Evolutionary conservation across 352 stramenopile species (phyloP).

Genomic region (Phytophthora idaei): DNA sequence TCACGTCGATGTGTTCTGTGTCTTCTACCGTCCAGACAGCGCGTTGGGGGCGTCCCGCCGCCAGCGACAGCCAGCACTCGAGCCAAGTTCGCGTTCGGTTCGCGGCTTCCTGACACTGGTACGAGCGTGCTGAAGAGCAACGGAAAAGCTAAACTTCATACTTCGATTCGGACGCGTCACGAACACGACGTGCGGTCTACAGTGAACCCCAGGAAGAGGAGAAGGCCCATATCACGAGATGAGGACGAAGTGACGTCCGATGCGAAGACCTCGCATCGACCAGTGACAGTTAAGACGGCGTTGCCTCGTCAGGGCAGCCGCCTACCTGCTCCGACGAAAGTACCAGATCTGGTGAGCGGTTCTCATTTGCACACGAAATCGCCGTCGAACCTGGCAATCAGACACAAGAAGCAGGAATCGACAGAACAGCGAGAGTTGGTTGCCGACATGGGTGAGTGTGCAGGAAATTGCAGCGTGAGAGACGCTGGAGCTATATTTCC

Average conservation of each 20-base stretch:
- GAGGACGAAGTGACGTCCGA: conserved; percentile 13
- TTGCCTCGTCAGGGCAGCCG: conserved; percentile 25
- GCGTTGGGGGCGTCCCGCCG: conserved; percentile 11
- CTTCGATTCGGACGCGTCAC: background rate
- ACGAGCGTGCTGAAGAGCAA: conserved; percentile 18
- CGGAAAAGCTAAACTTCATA: conserved; percentile 1
- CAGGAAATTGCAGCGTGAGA: background rate
- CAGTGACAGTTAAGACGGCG: conserved; percentile 11
- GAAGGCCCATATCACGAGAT: conserved; percentile 23
- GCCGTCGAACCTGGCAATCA: conserved; percentile 10
- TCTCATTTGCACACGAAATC: conserved; percentile 17
- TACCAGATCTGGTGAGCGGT: conserved; percentile 15
- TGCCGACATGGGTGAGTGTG: conserved; percentile 21
- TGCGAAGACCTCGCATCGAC: conserved; percentile 14
- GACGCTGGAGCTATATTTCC: conserved; percentile 4
- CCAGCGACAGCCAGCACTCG: background rate
- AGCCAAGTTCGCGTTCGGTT: conserved; percentile 39
- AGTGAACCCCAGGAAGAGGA: conserved; percentile 16
- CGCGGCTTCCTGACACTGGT: conserved; percentile 20
- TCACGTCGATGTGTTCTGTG: background rate
- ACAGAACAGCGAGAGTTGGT: conserved; percentile 9
- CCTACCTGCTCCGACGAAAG: conserved; percentile 30
- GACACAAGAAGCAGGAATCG: conserved; percentile 10
- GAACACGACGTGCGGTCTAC: conserved; percentile 1
- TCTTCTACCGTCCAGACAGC: conserved; percentile 19